phyloP scores from a whole-genome alignment of 2,329 filamentous ascomycete species.

The Arthrobotrys pseudoclavata region DNA sequence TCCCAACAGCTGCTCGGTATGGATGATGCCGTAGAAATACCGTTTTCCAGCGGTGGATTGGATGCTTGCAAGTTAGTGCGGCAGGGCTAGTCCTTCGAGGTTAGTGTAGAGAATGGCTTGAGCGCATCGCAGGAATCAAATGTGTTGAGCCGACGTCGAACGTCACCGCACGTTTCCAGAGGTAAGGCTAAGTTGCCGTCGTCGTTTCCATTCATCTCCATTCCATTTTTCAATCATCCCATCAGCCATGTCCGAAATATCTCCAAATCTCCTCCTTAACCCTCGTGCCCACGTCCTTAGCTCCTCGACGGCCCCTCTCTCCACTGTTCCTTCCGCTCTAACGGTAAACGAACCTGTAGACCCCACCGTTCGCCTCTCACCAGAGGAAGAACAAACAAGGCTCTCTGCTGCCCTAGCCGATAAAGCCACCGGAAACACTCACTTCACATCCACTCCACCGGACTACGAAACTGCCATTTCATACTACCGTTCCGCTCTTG shows the following conservation, averaged over 20 bases:
- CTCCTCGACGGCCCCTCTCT: constrained; percentile 47
- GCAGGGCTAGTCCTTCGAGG: background rate
- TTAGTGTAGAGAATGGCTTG: too few species aligned
- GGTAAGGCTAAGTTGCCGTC: background rate
- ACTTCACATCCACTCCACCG: constrained; percentile 55
- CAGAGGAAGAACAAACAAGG: constrained; percentile 67
- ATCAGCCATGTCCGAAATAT: constrained; percentile 31
- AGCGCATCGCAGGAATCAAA: background rate
- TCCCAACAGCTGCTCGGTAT: background rate
- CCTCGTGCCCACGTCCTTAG: constrained; percentile 51
- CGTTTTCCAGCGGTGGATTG: background rate
- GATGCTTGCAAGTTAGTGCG: background rate
- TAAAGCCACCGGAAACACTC: constrained; percentile 45
- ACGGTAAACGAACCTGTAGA: background rate
- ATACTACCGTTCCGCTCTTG: constrained; percentile 52
- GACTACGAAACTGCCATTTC: constrained; percentile 59
- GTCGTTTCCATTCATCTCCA: background rate
- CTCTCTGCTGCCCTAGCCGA: constrained; percentile 29
- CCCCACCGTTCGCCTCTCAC: constrained; percentile 66
- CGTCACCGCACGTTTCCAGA: background rate
- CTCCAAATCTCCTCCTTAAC: constrained; percentile 56
- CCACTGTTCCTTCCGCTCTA: constrained; percentile 37
- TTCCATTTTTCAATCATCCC: background rate
- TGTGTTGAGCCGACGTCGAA: constrained; percentile 33
- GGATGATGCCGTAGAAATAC: constrained; percentile 6